Conservation (phyloP, 2,329 filamentous ascomycete species). For the Scleromitrula shiraiana region DNA sequence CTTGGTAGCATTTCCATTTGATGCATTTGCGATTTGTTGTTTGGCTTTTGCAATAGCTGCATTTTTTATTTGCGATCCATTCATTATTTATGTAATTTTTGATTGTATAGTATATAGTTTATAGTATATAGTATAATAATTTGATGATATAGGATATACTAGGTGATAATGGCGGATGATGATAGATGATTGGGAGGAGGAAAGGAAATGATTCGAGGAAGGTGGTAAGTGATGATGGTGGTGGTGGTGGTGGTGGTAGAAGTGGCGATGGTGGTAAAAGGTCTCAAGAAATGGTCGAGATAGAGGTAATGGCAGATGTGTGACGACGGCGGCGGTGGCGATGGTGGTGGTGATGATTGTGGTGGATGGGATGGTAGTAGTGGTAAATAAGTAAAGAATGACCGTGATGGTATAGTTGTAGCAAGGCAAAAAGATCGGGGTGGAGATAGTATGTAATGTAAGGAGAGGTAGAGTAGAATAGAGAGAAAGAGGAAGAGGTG, state of each 20-base stretch:
- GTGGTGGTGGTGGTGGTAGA: not conserved
- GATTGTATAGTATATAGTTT: not conserved
- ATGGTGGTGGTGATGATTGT: not conserved
- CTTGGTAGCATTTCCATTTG: conserved; percentile 43
- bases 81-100: conserved; percentile 21
- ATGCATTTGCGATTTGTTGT: conserved; percentile 38
- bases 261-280: not conserved
- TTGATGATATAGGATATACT: too few relatives aligned
- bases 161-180: not conserved
- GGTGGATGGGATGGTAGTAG: not conserved
- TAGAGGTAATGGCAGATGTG: not conserved
- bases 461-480: too few relatives aligned
- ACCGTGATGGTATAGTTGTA: not conserved
- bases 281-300: not conserved
- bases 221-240: not conserved
- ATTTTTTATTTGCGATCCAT: conserved; percentile 28
- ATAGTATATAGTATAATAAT: not conserved
- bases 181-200: not conserved
- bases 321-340: not conserved
- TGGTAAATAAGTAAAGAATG: too few relatives aligned
- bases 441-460: too few relatives aligned
- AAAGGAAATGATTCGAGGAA: not conserved
- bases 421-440: not conserved
- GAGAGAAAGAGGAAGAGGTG: too few relatives aligned
- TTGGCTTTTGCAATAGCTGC: conserved; percentile 52